Evolutionary conservation across 129 eudicot species (phyloP).

Genomic region (Erigeron canadensis): DNA sequence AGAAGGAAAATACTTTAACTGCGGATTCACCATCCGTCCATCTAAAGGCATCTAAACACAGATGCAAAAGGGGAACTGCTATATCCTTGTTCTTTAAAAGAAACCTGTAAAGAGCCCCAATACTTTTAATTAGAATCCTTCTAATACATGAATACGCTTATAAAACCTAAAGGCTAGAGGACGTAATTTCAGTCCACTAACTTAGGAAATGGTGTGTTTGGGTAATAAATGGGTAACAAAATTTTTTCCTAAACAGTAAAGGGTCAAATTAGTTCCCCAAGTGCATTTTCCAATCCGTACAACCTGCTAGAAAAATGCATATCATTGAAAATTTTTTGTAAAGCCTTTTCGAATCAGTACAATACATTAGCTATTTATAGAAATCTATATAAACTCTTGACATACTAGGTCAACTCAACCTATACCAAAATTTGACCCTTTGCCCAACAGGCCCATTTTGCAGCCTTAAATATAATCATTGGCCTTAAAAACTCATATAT

Average conservation of each 20-base stretch:
- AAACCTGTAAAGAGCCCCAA: conserved; percentile 52
- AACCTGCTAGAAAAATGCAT: background rate
- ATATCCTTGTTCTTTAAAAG: conserved; percentile 59
- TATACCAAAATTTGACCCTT: background rate
- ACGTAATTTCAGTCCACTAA: background rate
- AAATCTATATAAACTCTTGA: background rate
- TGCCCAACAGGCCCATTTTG: background rate
- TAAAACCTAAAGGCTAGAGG: background rate
- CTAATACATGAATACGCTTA: background rate
- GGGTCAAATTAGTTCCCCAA: background rate
- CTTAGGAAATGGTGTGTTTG: background rate
- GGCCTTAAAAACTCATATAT: background rate
- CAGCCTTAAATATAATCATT: conserved; percentile 6
- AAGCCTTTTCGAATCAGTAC: background rate
- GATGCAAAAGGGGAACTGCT: conserved; percentile 69
- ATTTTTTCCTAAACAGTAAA: background rate
- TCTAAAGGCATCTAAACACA: conserved; percentile 69
- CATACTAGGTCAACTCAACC: background rate
- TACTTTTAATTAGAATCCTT: background rate
- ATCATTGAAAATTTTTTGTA: background rate
- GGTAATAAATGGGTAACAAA: background rate
- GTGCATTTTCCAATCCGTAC: background rate
- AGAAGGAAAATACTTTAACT: conserved; percentile 63
- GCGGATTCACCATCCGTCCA: conserved; percentile 88
- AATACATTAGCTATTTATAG: background rate